Percentiles rank a stretch among this genome's conserved stretches.
These are phyloP conservation scores for Paecilomyces fulvus DNA, from an alignment of 2,329 filamentous ascomycete species.

Conservation along the genomic window DNA sequence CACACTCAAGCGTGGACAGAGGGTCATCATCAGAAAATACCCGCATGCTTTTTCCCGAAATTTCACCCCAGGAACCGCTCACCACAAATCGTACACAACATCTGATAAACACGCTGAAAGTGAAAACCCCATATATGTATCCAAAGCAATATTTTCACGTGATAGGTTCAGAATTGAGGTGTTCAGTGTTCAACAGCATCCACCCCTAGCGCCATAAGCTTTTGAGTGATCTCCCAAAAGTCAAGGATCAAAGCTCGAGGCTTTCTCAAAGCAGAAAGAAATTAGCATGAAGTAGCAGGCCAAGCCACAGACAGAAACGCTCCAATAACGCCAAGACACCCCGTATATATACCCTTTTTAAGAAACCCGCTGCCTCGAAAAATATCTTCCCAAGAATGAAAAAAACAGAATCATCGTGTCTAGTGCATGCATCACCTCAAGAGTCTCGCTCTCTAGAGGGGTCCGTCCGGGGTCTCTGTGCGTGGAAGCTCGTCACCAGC, in stretches of 20 bases:
- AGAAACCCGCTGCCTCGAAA: not conserved
- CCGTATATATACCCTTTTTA: not conserved
- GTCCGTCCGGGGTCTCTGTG: slow-evolving; percentile 12
- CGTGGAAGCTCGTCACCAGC: slow-evolving; percentile 15
- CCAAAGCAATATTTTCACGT: not conserved
- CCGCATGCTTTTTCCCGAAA: not conserved
- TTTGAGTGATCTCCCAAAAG: not conserved
- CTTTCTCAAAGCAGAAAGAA: not conserved
- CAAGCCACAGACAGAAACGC: not conserved
- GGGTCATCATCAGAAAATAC: not conserved
- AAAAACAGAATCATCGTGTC: not conserved
- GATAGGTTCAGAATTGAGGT: not conserved
- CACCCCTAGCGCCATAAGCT: not conserved
- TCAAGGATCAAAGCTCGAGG: not conserved
- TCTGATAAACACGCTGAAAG: too few relatives aligned
- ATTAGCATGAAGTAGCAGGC: not conserved
- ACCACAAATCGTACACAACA: not conserved
- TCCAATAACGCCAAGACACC: not conserved
- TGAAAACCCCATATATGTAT: not conserved
- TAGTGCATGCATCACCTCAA: not conserved
- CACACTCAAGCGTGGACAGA: not conserved
- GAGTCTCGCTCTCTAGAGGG: slow-evolving; percentile 4
- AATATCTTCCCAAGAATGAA: not conserved
- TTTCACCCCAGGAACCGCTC: not conserved
- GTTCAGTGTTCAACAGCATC: not conserved